These are phyloP conservation scores for Aspergillus neoniger DNA, from an alignment of 2,329 filamentous ascomycete genomes.

Conservation along the genomic window DNA sequence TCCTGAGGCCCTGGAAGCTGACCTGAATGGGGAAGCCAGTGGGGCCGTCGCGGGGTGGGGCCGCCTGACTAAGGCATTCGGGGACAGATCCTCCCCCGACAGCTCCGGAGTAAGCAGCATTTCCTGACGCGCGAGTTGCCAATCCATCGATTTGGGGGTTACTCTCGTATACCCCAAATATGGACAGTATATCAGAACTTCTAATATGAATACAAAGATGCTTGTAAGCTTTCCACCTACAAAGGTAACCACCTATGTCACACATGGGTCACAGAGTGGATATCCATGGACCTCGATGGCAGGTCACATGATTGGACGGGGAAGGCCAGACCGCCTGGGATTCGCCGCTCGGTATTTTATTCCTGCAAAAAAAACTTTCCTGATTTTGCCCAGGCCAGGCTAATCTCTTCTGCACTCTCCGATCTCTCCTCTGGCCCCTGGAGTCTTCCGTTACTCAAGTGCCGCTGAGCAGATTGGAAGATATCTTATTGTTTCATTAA, in stretches of 20 bases:
- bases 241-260: too few species aligned
- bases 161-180: too few species aligned
- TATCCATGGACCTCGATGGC: not conserved
- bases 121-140: not conserved
- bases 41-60: not conserved
- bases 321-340: constrained; percentile 5
- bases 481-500: too few species aligned
- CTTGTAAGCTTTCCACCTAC: too few species aligned
- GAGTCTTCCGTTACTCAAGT: not conserved
- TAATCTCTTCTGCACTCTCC: not conserved
- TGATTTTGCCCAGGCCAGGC: not conserved
- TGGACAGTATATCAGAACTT: too few species aligned
- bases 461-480: not conserved
- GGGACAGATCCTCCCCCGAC: not conserved
- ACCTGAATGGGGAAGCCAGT: not conserved
- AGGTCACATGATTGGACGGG: constrained; percentile 3
- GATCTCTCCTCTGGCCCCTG: not conserved
- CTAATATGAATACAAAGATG: too few species aligned
- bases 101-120: not conserved
- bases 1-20: not conserved
- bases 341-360: constrained; percentile 10
- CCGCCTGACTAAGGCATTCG: not conserved
- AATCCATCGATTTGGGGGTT: too few species aligned
- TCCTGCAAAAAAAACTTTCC: constrained; percentile 9
- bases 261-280: not conserved